A percentile compares a stretch with the other conserved stretches of the same genome.
Conservation (phyloP, 139 green algal species). For the Dunaliella primolecta region DNA sequence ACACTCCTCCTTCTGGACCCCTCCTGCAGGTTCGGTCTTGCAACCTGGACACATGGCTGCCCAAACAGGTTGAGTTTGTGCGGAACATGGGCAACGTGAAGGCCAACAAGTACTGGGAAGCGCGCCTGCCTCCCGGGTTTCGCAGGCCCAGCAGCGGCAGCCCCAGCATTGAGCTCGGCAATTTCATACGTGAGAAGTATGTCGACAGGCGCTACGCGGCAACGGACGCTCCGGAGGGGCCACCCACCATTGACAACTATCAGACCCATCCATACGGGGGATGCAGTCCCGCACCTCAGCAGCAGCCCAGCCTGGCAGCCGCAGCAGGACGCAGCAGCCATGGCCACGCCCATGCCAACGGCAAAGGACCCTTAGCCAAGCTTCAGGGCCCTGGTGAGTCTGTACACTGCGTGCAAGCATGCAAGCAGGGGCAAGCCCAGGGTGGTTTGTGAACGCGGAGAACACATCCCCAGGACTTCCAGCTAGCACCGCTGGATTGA, state of each 20-base stretch:
- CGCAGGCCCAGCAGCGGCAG: constrained; percentile 59
- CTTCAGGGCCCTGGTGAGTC: not conserved
- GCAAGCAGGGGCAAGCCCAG: too few relatives aligned
- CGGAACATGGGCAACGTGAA: constrained; percentile 77
- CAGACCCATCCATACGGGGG: constrained; percentile 57
- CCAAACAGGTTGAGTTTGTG: constrained; percentile 86
- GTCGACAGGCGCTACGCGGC: constrained; percentile 42
- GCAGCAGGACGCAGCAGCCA: too few relatives aligned
- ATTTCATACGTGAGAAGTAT: constrained; percentile 87
- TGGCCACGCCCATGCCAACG: too few relatives aligned
- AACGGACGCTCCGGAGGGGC: constrained; percentile 45
- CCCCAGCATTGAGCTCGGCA: constrained; percentile 63
- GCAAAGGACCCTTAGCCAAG: not conserved
- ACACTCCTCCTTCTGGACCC: too few relatives aligned
- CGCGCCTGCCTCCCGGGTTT: constrained; percentile 66
- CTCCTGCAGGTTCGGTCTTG: constrained; percentile 55
- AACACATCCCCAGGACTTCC: too few relatives aligned
- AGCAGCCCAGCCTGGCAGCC: too few relatives aligned
- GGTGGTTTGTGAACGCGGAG: too few relatives aligned
- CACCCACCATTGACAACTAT: constrained; percentile 80
- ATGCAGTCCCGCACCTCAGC: not conserved
- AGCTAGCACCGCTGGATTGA: too few relatives aligned
- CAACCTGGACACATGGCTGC: constrained; percentile 91
- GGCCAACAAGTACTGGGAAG: constrained; percentile 86
- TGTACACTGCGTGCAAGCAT: too few relatives aligned